Evolutionary conservation across 179 eudicot genomes (phyloP).

Genomic region (Actinidia chinensis): DNA sequence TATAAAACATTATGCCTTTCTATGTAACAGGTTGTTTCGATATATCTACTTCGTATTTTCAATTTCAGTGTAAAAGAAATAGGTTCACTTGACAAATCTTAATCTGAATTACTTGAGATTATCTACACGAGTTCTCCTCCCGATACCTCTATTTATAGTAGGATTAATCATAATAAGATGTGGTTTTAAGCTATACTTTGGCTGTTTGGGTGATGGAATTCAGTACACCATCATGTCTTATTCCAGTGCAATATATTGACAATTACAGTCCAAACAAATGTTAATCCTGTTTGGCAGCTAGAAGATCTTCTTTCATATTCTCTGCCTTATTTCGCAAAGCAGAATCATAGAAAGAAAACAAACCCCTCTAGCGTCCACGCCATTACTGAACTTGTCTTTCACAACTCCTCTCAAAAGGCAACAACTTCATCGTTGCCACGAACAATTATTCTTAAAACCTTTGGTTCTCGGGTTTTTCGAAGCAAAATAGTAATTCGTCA

Average conservation of each 20-base stretch:
- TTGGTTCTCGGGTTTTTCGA: constrained; percentile 1
- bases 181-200: no score
- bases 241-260: background rate
- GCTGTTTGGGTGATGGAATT: no score
- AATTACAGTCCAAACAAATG: background rate
- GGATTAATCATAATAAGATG: no score
- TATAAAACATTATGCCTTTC: no score
- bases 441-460: background rate
- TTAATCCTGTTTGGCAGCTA: background rate
- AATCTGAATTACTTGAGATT: no score
- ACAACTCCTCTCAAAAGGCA: background rate
- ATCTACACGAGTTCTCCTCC: no score
- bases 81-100: no score
- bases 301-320: background rate
- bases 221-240: background rate
- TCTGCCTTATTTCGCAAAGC: background rate
- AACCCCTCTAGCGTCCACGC: background rate
- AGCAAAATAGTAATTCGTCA: background rate
- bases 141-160: no score
- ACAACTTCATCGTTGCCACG: background rate
- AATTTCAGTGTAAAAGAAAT: no score
- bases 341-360: background rate
- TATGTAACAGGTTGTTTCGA: no score
- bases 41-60: no score
- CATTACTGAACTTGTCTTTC: background rate